These are phyloP conservation scores for Citeromyces matritensis DNA, from an alignment of 805 yeast species.

Conservation along the genomic window DNA sequence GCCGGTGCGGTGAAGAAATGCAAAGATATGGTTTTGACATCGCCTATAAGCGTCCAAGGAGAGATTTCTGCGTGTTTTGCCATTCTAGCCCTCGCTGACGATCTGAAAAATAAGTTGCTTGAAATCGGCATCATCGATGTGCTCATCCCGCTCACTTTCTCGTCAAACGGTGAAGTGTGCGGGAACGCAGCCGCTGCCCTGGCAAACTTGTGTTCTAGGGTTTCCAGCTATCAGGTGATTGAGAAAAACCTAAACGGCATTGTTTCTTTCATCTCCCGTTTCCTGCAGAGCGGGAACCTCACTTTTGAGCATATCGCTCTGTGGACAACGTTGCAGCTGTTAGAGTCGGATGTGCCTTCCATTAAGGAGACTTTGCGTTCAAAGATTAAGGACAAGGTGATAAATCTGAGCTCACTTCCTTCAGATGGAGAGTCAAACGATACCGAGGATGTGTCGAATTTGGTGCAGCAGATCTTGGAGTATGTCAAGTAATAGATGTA, in stretches of 20 bases:
- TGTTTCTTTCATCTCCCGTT: conserved; percentile 66
- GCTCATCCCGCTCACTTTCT: conserved; percentile 79
- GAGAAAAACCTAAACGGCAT: conserved; percentile 84
- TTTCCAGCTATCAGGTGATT: conserved; percentile 68
- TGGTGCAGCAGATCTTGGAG: conserved; percentile 20
- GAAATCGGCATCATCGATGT: conserved; percentile 79
- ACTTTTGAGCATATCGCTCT: conserved; percentile 96
- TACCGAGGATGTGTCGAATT: conserved; percentile 18
- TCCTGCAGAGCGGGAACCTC: conserved; percentile 70
- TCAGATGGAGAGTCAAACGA: conserved; percentile 16
- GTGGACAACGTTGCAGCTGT: conserved; percentile 89
- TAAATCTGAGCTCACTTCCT: conserved; percentile 14
- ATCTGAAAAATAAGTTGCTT: conserved; percentile 71
- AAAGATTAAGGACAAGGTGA: conserved; percentile 15
- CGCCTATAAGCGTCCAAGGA: conserved; percentile 87
- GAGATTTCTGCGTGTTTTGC: conserved; percentile 97
- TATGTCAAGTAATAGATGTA: conserved; percentile 11
- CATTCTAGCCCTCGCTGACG: conserved; percentile 91
- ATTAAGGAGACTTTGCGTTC: conserved; percentile 22
- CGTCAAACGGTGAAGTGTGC: conserved; percentile 85
- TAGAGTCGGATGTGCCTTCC: conserved; percentile 70
- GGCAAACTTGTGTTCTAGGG: conserved; percentile 88
- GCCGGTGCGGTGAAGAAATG: conserved; percentile 95
- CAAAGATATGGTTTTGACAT: conserved; percentile 67
- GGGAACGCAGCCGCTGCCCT: conserved; percentile 98